Evolutionary conservation across 169 alveolate genomes (phyloP), one percentile per base, ranked within the genome.

Genomic region (Plasmodium sp.): DNA sequence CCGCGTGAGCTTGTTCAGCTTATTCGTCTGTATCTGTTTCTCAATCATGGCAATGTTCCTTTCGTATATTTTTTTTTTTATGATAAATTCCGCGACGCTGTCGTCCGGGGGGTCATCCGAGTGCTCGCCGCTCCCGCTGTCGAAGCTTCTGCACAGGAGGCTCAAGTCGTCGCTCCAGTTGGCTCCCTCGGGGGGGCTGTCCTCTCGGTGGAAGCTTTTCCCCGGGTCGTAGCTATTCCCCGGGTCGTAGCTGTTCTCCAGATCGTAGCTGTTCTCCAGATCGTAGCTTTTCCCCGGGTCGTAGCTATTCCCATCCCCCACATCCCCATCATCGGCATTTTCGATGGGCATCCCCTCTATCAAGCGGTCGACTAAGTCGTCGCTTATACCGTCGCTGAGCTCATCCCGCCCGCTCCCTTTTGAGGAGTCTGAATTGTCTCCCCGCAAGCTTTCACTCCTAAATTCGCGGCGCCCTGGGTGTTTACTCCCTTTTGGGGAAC

Each of bases 11-110:
- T 81, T 90, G 56, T 90, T 62, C 27, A 90, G 54, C 83, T 90
- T 80, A 81, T 71, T 81, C 74, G 56, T 80, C 73, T 90, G 94
- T 62, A 90, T 90, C 67, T 81, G 62, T 27, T 31, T 41, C 74
- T 90, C 94, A 80, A 90, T 79, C 48, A 80, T 82, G 81, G 94
- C 94, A 62, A 90, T 90, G 41, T 90, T 81, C 43, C 82, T 90
- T 67, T 90, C 92, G 36, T 90, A 90, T 22, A 90, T 80, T 81
- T 90, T 90, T 48, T 90, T 90, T 81, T 90, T 90, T 22, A 67
- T 39, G 31, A 90, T 31, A 72, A 81, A 90, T 10, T 77, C 71
- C 12, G 27, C 33, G 48, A 56, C 6, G 27, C 12, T 45, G 45
- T 62, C 43, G 0, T 16, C 74, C 33, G 14, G 18, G 67, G 51